Base-by-base conservation (phyloP, 2,329 filamentous ascomycete genomes). In the Balansia obtecta region DNA sequence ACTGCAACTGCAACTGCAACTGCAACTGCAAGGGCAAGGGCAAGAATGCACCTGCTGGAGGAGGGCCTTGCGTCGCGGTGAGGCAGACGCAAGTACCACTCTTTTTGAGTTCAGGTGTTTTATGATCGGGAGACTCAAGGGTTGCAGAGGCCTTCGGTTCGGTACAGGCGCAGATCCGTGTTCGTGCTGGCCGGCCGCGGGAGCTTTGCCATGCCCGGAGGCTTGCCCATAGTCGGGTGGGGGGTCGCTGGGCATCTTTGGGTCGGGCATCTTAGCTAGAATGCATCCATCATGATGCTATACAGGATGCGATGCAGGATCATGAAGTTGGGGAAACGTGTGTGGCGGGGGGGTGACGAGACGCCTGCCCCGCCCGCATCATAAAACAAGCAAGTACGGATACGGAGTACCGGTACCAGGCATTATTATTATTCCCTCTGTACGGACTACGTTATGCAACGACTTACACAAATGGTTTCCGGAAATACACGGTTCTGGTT, bases 51-150 rank as follows among this genome's bases (percentile, higher is more conserved):
- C 81, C 68, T 85, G 83, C 46, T 80, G 79, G 41, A 98, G 79
- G 10, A 98, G 80, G 55, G 87, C 83, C 66, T 83, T 86, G 49
- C 93, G 79, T 43, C 93, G 78, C 0, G 93, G 93, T 1, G 90
- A 96, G 18, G 86, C 82, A 2, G 90, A 96, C 48, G 93, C 93
- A 30, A 98, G 83, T 57, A 98, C 86, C 6, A 95, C 82, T 56
- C 91, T 78, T 66, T 86, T 88, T 50, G 78, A 78, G 61, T 85
- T 82, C 56, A 98, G 79, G 60, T 83, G 74, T 59, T 79, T 79
- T 52, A 98, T 72, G 50, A 89, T 83, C 15, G 91, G 90, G 16
- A 97, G 76, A 54, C 88, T 77, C 54, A 97, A 79, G 1, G 86
- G 86, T 42, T 79, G 73, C 8, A 81, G 80, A 13, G 73, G 73